Base-by-base conservation (phyloP, 2,329 filamentous ascomycete genomes). In the Pyrenochaeta sp. region DNA sequence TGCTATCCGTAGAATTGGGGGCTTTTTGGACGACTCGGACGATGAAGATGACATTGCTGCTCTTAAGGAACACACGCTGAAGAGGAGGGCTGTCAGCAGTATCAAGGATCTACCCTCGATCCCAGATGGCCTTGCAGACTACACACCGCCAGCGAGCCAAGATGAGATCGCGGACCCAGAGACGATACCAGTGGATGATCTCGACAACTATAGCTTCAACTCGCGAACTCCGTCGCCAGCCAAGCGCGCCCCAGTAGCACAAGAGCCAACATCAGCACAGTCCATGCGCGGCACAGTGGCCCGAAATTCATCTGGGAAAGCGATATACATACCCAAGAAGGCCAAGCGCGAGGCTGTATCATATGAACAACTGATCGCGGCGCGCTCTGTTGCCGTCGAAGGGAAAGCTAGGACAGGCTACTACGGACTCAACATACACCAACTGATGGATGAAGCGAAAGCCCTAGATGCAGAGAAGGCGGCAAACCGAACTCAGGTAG, bases 371-470 rank as follows among this genome's bases (percentile, higher is more conserved):
- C 84, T 92, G 66, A 85, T 91, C 2, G 89, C 90, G 24, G 84
- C 87, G 10, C 83, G 90, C 49, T 91, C 90, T 5, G 86, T 80
- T 54, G 88, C 85, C 0, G 85, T 69, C 3, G 72, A 89, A 55
- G 89, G 90, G 1, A 84, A 88, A 57, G 91, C 91, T 2, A 87
- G 86, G 69, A 87, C 87, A 67, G 90, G 89, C 67, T 98, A 93
- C 78, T 99, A 97, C 74, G 95, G 95, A 9, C 90, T 99, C 64
- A 90, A 97, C 46, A 95, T 99, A 34, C 93, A 97, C 76, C 83
- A 88, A 54, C 81, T 99, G 39, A 85, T 98, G 56, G 89, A 91
- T 55, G 85, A 90, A 15, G 90, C 90, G 2, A 81, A 86, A 52
- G 84, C 85, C 22, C 87, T 92, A 61, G 78, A 85, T 9, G 79